Conservation (phyloP, 257 asterid species). For the Solanum virginianum region DNA sequence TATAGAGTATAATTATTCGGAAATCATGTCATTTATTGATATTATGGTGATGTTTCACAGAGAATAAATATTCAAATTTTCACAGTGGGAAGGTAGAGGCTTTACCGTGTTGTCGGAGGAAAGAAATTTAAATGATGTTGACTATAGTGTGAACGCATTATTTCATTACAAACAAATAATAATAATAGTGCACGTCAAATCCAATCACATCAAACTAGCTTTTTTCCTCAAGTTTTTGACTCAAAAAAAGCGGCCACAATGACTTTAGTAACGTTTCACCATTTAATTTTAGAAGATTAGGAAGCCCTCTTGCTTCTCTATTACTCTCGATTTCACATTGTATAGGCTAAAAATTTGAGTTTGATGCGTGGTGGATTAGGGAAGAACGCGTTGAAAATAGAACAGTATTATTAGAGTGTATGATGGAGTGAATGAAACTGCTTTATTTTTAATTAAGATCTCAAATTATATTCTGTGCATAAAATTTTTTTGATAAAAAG, state of each 20-base stretch:
- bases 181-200: not conserved
- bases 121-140: not conserved
- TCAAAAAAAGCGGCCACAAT: not conserved
- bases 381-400: no score
- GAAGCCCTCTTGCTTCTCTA: not conserved
- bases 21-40: not conserved
- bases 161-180: not conserved
- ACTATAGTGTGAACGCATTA: not conserved
- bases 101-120: not conserved
- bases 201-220: not conserved
- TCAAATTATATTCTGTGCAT: no score
- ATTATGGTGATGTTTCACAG: not conserved
- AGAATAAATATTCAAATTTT: not conserved
- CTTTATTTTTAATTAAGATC: no score
- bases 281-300: not conserved
- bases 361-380: no score
- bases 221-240: not conserved
- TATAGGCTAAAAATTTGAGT: no score
- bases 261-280: not conserved
- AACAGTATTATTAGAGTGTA: no score
- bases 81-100: not conserved
- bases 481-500: no score
- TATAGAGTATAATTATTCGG: not conserved
- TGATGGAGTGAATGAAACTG: no score
- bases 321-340: not conserved